Evolutionary conservation across 768 basidiomycete species (phyloP), one percentile per base, ranked within the genome.

Genomic region (Pholiota conissans): DNA sequence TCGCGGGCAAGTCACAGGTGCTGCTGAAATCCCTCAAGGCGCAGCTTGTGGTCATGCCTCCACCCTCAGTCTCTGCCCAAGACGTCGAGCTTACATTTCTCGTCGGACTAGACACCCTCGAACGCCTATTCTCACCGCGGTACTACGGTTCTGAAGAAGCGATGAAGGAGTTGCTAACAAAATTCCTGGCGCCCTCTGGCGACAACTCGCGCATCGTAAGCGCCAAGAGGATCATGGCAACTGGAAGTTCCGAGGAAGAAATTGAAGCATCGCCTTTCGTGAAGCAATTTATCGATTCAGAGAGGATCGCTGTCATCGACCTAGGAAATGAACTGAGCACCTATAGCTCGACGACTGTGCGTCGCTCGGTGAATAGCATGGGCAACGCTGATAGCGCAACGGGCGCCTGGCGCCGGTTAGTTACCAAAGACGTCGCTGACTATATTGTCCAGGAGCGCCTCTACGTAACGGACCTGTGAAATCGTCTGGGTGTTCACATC

Each of bases 21-120:
- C 73, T 96, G 27, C 81, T 78, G 48, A 64, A 66, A 6, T 87
- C 81, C 65, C 76, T 91, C 37, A 71, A 63, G 42, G 61, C 64
- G 13, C 74, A 77, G 24, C 61, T 82, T 27, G 56, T 63, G 29
- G 30, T 59, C 69, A 42, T 63, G 28, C 28, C 58, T 29, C 52
- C 58, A 28, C 40, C 57, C 34, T 60, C 52, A 34, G 28, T 49
- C 59, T 56, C 48, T 10, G 32, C 59, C 4, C 27, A 58, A 20
- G 59, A 67, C 30, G 69, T 79, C 3, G 78, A 81, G 57, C 71
- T 95, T 18, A 81, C 83, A 1, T 94, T 93, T 68, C 73, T 93
- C 26, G 74, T 93, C 56, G 95, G 95, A 5, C 81, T 84, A 45
- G 95, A 97, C 67, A 98, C 95, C 1, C 79, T 98, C 46, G 82